Percentiles rank a stretch among this genome's conserved stretches.
phyloP scores from a whole-genome alignment of 2,329 filamentous ascomycete genomes.

The Pestalotiopsis sp. region DNA sequence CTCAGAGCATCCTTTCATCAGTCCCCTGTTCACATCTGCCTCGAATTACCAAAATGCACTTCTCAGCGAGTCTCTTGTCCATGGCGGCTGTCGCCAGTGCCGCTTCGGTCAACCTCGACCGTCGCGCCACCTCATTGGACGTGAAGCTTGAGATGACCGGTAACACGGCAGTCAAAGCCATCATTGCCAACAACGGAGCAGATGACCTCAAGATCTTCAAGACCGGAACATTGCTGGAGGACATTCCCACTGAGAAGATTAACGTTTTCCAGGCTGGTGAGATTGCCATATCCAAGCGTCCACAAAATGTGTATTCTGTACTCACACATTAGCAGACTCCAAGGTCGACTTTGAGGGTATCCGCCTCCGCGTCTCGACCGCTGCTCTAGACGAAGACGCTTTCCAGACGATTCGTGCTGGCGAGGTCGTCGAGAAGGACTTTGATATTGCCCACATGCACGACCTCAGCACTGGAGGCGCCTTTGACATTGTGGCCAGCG shows the following conservation, averaged over 20 bases:
- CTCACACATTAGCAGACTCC: not conserved
- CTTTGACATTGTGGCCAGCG: conserved; percentile 15
- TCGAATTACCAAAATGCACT: not conserved
- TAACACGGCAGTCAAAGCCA: conserved; percentile 52
- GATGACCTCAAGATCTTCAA: conserved; percentile 49
- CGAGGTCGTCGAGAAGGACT: conserved; percentile 10
- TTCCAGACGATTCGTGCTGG: conserved; percentile 16
- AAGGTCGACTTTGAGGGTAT: conserved; percentile 17
- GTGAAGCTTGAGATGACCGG: conserved; percentile 46
- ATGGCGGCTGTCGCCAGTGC: conserved; percentile 38
- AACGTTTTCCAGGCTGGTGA: conserved; percentile 45
- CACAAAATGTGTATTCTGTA: not conserved
- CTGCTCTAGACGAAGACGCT: conserved; percentile 13
- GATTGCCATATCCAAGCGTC: conserved; percentile 7
- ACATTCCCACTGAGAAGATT: conserved; percentile 51
- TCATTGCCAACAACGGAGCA: conserved; percentile 51
- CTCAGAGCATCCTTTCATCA: not conserved
- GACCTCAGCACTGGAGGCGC: conserved; percentile 16
- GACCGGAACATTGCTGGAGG: conserved; percentile 52
- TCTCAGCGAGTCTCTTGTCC: not conserved
- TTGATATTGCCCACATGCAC: conserved; percentile 16
- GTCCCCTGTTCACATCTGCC: not conserved
- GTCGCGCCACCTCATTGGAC: conserved; percentile 41
- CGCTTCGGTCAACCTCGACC: conserved; percentile 24
- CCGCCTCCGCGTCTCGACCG: conserved; percentile 13